Conservation (phyloP, 306 rosid genomes). For the Acacia confusa region DNA sequence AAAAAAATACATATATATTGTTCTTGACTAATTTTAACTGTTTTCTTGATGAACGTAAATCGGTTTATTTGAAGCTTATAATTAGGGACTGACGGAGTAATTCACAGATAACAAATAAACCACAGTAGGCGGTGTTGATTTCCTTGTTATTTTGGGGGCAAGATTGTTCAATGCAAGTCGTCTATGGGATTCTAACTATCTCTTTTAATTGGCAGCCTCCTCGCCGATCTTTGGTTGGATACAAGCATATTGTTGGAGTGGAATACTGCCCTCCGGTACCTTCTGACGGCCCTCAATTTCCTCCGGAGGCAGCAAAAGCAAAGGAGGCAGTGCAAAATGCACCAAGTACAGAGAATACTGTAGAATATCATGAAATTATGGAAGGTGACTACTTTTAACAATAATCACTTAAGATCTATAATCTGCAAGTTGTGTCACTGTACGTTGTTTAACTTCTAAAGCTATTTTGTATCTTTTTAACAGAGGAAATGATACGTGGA, state of each 20-base stretch:
- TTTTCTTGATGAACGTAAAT: too few relatives aligned
- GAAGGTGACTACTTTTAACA: slow-evolving; percentile 59
- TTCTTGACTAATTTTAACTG: too few relatives aligned
- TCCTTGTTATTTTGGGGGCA: background rate
- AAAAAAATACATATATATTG: too few relatives aligned
- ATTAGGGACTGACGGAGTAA: too few relatives aligned
- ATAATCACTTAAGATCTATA: slow-evolving; percentile 11
- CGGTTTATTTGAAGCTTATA: too few relatives aligned
- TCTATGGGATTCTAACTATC: slow-evolving; percentile 32
- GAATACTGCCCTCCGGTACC: slow-evolving; percentile 74
- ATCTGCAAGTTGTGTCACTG: background rate
- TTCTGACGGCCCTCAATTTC: slow-evolving; percentile 75
- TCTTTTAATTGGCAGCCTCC: slow-evolving; percentile 62
- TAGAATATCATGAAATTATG: slow-evolving; percentile 83
- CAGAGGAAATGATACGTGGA: slow-evolving; percentile 90
- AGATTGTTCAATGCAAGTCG: slow-evolving; percentile 2
- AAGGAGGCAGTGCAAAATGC: slow-evolving; percentile 87
- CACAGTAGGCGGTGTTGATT: slow-evolving; percentile 8
- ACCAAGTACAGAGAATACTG: slow-evolving; percentile 65
- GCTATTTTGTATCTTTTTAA: slow-evolving; percentile 28
- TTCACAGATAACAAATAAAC: background rate
- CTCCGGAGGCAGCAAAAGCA: slow-evolving; percentile 79
- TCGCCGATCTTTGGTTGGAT: slow-evolving; percentile 80
- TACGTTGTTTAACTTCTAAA: slow-evolving; percentile 20
- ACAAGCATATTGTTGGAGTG: slow-evolving; percentile 87